These are phyloP conservation scores for Populus tremula DNA, from an alignment of 345 rosid species.

Conservation along the genomic window DNA sequence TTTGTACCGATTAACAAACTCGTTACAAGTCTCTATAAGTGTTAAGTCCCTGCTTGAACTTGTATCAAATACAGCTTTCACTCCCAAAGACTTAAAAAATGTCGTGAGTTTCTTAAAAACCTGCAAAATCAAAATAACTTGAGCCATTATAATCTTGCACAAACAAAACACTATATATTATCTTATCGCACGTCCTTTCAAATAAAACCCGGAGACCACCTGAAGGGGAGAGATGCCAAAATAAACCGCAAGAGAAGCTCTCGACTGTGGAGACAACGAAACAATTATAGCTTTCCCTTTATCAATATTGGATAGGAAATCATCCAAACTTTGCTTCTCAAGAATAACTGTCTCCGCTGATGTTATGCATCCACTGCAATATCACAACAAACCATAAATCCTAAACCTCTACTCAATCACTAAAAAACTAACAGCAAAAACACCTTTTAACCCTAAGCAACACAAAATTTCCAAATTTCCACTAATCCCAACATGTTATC, in stretches of 20 bases:
- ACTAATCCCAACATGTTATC: neutral
- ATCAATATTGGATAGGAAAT: conserved; percentile 64
- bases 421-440: no score
- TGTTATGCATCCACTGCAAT: conserved; percentile 83
- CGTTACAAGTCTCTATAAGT: conserved; percentile 82
- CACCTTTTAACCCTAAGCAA: neutral
- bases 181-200: neutral
- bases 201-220: conserved; percentile 29
- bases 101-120: conserved; percentile 78
- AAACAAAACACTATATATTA: neutral
- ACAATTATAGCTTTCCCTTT: conserved; percentile 62
- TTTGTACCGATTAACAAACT: conserved; percentile 69
- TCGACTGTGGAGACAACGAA: conserved; percentile 80
- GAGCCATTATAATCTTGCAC: neutral
- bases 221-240: conserved; percentile 62
- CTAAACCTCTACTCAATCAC: neutral
- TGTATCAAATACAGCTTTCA: conserved; percentile 80
- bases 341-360: conserved; percentile 96
- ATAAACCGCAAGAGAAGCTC: conserved; percentile 82
- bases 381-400: conserved; percentile 1
- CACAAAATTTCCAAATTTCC: neutral
- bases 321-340: conserved; percentile 93
- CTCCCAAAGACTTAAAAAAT: conserved; percentile 77
- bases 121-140: conserved; percentile 22
- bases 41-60: conserved; percentile 76